Evolutionary conservation across 306 rosid species (phyloP).

Genomic region (Crataegus laevigata): DNA sequence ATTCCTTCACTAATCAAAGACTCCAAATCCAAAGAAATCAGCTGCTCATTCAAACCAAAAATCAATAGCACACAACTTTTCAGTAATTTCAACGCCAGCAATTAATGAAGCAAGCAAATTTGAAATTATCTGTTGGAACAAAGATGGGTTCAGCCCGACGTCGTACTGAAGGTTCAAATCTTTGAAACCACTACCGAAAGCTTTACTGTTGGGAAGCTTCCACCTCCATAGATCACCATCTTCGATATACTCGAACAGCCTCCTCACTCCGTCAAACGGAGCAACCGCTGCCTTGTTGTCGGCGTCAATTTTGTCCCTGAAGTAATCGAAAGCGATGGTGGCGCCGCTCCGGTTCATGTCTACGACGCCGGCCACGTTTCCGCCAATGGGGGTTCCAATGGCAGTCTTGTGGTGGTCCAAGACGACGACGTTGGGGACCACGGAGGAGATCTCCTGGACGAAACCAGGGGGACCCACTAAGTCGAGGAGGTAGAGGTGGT

Average conservation of each 20-base stretch:
- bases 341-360: conserved; percentile 86
- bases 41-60: conserved; percentile 32
- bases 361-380: conserved; percentile 43
- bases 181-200: conserved; percentile 71
- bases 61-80: background rate
- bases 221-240: conserved; percentile 95
- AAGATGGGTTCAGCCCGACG: conserved; percentile 39
- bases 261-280: conserved; percentile 41
- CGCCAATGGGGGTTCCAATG: conserved; percentile 32
- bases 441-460: conserved; percentile 47
- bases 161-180: conserved; percentile 59
- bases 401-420: conserved; percentile 96
- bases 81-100: background rate
- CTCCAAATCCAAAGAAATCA: conserved; percentile 61
- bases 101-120: background rate
- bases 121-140: conserved; percentile 53
- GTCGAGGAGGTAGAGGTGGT: conserved; percentile 71
- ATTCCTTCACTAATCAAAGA: conserved; percentile 53
- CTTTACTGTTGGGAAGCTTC: conserved; percentile 70
- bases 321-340: conserved; percentile 86
- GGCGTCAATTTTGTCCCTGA: conserved; percentile 32
- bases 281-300: conserved; percentile 16
- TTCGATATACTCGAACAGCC: conserved; percentile 62
- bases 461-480: conserved; percentile 71
- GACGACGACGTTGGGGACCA: conserved; percentile 53